Evolutionary conservation across 2,329 filamentous ascomycete genomes (phyloP).

Genomic region (Phaeophleospora eucalypticola): DNA sequence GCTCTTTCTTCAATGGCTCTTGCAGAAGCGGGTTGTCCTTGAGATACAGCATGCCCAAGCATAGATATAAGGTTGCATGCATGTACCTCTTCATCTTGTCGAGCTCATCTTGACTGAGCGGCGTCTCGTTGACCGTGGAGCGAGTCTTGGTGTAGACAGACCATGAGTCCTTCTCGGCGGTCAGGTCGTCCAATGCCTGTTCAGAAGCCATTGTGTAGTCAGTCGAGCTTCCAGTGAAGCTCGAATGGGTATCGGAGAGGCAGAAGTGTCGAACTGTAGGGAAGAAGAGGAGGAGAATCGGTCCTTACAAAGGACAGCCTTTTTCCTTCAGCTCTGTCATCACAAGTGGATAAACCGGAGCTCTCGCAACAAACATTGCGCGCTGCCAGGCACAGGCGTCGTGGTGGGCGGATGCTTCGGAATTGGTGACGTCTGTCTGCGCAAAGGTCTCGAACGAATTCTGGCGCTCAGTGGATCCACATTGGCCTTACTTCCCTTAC

Average conservation of each 20-base stretch:
- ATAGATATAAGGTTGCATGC: conserved; percentile 69
- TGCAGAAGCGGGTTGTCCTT: conserved; percentile 67
- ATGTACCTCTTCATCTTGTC: conserved; percentile 69
- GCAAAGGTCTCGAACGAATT: background rate
- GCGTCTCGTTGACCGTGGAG: conserved; percentile 39
- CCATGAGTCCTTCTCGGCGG: conserved; percentile 28
- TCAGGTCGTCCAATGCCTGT: conserved; percentile 16
- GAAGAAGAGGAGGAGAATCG: background rate
- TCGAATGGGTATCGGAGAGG: background rate
- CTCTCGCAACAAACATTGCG: background rate
- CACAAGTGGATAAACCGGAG: background rate
- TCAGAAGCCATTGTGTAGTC: conserved; percentile 17
- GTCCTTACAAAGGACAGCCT: background rate
- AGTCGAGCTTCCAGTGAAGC: conserved; percentile 2
- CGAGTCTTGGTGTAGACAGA: conserved; percentile 29
- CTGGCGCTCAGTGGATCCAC: too few relatives aligned
- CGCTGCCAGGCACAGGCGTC: background rate
- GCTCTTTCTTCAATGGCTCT: conserved; percentile 63
- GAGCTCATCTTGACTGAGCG: conserved; percentile 63
- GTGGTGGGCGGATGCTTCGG: background rate
- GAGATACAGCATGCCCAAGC: conserved; percentile 76
- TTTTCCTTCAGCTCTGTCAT: background rate
- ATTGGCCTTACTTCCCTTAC: background rate
- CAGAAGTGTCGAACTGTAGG: background rate
- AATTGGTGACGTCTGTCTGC: background rate